These are phyloP conservation scores for Diutina ranongensis DNA, from an alignment of 1,139 yeast genomes.

Conservation along the genomic window DNA sequence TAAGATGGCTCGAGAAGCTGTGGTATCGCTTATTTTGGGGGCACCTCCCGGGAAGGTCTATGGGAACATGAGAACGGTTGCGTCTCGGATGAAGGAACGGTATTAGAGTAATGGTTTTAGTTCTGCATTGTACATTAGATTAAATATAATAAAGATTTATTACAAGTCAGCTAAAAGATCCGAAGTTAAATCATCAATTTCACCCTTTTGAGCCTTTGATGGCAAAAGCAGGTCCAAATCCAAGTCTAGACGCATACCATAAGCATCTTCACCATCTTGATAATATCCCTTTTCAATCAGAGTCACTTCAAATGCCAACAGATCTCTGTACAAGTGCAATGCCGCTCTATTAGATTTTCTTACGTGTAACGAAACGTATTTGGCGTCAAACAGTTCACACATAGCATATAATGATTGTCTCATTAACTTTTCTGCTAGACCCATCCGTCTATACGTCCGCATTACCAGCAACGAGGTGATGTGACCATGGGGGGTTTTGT, in stretches of 20 bases:
- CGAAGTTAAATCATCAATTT: constrained; percentile 39
- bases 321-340: constrained; percentile 78
- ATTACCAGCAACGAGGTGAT: constrained; percentile 88
- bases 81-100: constrained; percentile 94
- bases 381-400: constrained; percentile 72
- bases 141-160: not conserved
- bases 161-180: constrained; percentile 16
- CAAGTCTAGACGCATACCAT: constrained; percentile 73
- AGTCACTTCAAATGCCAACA: constrained; percentile 70
- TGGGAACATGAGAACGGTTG: constrained; percentile 92
- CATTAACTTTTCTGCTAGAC: constrained; percentile 89
- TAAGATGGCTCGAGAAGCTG: constrained; percentile 95
- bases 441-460: constrained; percentile 93
- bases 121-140: not conserved
- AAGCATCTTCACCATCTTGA: constrained; percentile 98
- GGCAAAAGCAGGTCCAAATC: constrained; percentile 51
- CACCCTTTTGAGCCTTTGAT: constrained; percentile 34
- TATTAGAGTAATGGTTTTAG: constrained; percentile 29
- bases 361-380: constrained; percentile 85
- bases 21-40: constrained; percentile 88
- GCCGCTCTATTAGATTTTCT: constrained; percentile 93
- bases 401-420: constrained; percentile 70
- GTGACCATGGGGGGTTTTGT: constrained; percentile 80
- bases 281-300: constrained; percentile 79
- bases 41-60: constrained; percentile 98